Base-by-base conservation (phyloP, 176 grass and related monocot species). In the Oryza meyeriana region DNA sequence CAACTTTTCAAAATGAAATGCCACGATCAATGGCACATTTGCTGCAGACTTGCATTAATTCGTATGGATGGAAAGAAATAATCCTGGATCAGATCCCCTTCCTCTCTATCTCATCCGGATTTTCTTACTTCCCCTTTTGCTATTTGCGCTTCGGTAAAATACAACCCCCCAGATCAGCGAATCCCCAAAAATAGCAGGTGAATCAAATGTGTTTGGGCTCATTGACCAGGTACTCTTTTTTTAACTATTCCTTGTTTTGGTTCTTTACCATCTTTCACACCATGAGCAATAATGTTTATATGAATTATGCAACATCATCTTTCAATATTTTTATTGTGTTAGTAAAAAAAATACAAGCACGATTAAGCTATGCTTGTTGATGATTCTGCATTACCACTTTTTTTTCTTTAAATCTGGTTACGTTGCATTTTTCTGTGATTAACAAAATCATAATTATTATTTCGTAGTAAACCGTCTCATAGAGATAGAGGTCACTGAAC, bases 211-310 rank as follows among this genome's bases (percentile, higher is more conserved):
- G 10, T 27, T 86, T 64, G 8, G 12, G 79, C 35, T 86, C 32
- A 89, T 92, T 79, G 79, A 88, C 38, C 70, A 88, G 85, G 93
- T 92, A 79, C 72, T n/a, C 16, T 13, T 47, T 76, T 65, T 72
- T 52, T 24, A 34, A 12, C n/a, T 47, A 12, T 65, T 81, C 20
- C 72, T 40, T 84, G 6, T 34, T 77, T 14, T 75, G 9, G 6
- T 77, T 61, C 4, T 73, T 75, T 76, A 45, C 14, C 42, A 70
- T 91, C 35, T 55, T 86, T 83, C 36, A 80, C 12, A 27, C 68
- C 34, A 38, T 66, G 32, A 58, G 62, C 13, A 66, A 26, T 52
- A 5, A 79, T 65, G 14, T 66, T 79, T 40, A 58, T 40, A 18
- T 79, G 59, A 28, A 68, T 61, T 68, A 12, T 79, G 61, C 45